These are phyloP conservation scores for Trichoderma atrobrunneum DNA, from an alignment of 2,329 filamentous ascomycete genomes.

Conservation along the genomic window DNA sequence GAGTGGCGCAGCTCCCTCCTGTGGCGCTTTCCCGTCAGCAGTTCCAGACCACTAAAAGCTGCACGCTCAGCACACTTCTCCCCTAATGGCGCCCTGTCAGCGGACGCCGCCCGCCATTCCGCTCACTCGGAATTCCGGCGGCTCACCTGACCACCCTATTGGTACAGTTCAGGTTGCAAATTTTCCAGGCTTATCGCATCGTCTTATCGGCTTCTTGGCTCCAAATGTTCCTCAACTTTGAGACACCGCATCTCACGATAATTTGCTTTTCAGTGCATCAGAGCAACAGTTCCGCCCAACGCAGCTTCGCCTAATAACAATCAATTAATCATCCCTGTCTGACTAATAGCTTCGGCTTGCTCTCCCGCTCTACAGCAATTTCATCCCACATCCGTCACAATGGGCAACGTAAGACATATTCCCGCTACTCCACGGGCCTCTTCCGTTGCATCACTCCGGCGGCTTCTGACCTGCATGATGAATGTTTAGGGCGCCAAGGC, in stretches of 20 bases:
- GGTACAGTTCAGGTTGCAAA: background rate
- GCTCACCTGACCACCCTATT: background rate
- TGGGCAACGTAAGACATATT: conserved; percentile 35
- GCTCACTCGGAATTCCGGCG: background rate
- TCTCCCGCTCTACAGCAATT: background rate
- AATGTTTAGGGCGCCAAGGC: conserved; percentile 59
- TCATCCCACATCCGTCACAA: conserved; percentile 21
- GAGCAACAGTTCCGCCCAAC: background rate
- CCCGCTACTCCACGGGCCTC: background rate
- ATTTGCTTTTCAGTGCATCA: background rate
- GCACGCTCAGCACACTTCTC: background rate
- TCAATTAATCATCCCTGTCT: background rate
- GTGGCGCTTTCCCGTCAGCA: background rate
- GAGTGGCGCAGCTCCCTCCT: background rate
- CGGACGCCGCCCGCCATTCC: background rate
- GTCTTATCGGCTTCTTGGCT: background rate
- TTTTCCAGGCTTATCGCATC: conserved; percentile 9
- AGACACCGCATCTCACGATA: conserved; percentile 1
- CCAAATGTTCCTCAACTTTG: conserved; percentile 3
- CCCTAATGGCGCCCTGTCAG: background rate
- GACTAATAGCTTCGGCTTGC: background rate
- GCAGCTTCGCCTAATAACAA: background rate
- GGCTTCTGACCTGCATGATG: conserved; percentile 23
- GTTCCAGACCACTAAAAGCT: background rate
- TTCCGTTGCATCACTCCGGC: background rate